Base-by-base conservation (phyloP, 2,329 filamentous ascomycete species). In the Scedosporium boydii region DNA sequence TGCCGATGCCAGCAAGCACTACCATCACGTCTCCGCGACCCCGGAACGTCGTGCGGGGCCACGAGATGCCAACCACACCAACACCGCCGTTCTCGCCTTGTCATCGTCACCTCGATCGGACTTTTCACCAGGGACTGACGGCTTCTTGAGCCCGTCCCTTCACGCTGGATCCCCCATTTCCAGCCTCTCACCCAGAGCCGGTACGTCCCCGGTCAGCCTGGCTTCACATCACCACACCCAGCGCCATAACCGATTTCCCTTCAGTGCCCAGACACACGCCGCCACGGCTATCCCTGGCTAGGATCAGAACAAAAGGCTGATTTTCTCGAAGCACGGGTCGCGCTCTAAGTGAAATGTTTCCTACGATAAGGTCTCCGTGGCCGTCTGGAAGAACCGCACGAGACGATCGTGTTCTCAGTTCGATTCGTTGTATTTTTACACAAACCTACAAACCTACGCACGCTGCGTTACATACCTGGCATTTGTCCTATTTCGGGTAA, bases 241-340 rank as follows among this genome's bases (percentile, higher is more conserved):
- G 38, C 53, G 38, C 21, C 60, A 58, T 34, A 48, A 48, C 27
- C 53, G 60, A 48, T 83, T 82, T 65, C 80, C 79, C 58, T 77
- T 73, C 70, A 73, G 74, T 55, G 66, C 77, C 61, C 80, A 83
- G 63, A 69, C 78, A 69, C 77, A 82, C 71, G 68, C 78, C 62
- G 73, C 79, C 55, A 78, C 80, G 69, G 80, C 81, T 51, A 85
- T 78, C 63, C 72, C 73, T 62, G 74, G 76, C 61, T 78, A 61
- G 59, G 34, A 60, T 38, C 59, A 53, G 51, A 55, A 55, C 51
- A 55, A 16, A 10, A 55, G 51, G 51, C 51, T 55, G 51, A 55
- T 55, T 23, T 23, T 55, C 9, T 55, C 51, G 51, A 55, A 55
- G 51, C 51, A 55, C 21, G 51, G 51, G 21, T 55, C 51, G 23